Evolutionary conservation across 2,329 filamentous ascomycete genomes (phyloP).

Genomic region (Fusarium coffeatum): DNA sequence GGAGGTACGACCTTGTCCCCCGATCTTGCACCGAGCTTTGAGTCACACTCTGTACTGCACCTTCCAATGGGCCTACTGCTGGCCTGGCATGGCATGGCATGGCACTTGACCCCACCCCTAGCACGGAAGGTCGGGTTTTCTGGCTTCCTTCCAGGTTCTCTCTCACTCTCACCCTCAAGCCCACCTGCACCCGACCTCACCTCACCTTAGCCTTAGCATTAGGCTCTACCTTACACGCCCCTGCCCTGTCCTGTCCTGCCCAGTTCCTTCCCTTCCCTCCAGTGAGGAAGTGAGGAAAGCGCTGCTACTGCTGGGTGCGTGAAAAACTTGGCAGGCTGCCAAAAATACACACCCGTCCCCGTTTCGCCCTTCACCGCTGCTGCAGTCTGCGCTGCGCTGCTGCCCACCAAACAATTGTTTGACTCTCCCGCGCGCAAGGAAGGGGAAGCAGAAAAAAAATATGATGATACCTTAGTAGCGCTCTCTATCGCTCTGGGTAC

Average conservation of each 20-base stretch:
- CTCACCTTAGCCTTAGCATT: conserved; percentile 8
- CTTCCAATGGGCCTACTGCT: conserved; percentile 10
- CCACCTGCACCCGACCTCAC: conserved; percentile 13
- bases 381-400: conserved; percentile 33
- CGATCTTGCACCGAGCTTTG: conserved; percentile 24
- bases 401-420: conserved; percentile 46
- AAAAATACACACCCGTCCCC: conserved; percentile 42
- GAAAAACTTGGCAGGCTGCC: conserved; percentile 35
- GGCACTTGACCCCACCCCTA: conserved; percentile 39
- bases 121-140: conserved; percentile 25
- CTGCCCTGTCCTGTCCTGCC: conserved; percentile 10
- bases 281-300: conserved; percentile 14
- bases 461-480: conserved; percentile 28
- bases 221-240: conserved; percentile 31
- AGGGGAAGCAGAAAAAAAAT: conserved; percentile 34
- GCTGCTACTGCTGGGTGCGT: conserved; percentile 21
- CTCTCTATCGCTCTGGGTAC: conserved; percentile 7
- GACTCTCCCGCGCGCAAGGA: conserved; percentile 39
- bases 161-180: conserved; percentile 1
- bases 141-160: conserved; percentile 29
- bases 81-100: conserved; percentile 17
- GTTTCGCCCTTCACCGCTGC: conserved; percentile 36
- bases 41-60: conserved; percentile 34
- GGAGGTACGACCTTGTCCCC: conserved; percentile 33
- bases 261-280: conserved; percentile 8